Percentiles rank a stretch among this genome's conserved stretches.
Evolutionary conservation across 192 early-diverging fungal species (phyloP).

Genomic region (Powellomyces hirtus): DNA sequence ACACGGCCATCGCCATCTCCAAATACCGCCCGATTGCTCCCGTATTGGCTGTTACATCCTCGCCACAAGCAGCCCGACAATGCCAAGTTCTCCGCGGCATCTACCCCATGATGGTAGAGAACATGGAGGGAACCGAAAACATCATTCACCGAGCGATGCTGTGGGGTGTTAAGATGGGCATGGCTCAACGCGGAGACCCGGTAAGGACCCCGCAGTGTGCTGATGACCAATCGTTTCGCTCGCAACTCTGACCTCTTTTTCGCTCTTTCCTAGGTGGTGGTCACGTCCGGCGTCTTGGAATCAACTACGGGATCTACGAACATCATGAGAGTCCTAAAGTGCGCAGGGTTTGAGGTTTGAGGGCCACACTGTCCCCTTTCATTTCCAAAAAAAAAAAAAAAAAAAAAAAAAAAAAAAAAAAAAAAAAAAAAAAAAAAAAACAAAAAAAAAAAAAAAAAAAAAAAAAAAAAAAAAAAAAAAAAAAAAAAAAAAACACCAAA

Average conservation of each 20-base stretch:
- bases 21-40: slow-evolving; percentile 93
- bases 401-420: too few relatives aligned
- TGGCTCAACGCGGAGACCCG: slow-evolving; percentile 51
- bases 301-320: slow-evolving; percentile 44
- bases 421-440: too few relatives aligned
- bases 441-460: too few relatives aligned
- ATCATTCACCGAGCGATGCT: slow-evolving; percentile 56
- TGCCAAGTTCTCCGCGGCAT: slow-evolving; percentile 52
- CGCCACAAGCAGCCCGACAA: slow-evolving; percentile 53
- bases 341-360: slow-evolving; percentile 36
- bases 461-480: too few relatives aligned
- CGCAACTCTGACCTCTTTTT: background rate
- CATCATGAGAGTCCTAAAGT: slow-evolving; percentile 54
- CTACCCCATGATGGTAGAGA: slow-evolving; percentile 51
- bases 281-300: slow-evolving; percentile 48
- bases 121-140: slow-evolving; percentile 53
- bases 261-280: slow-evolving; percentile 31
- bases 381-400: too few relatives aligned
- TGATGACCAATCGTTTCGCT: background rate
- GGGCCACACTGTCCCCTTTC: too few relatives aligned
- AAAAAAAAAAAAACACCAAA: too few relatives aligned
- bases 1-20: slow-evolving; percentile 82
- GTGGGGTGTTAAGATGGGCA: slow-evolving; percentile 58
- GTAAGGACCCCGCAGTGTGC: slow-evolving; percentile 7
- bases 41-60: slow-evolving; percentile 84